These are phyloP conservation scores for Pyronema domesticum DNA, from an alignment of 495 filamentous ascomycete genomes.

Conservation along the genomic window DNA sequence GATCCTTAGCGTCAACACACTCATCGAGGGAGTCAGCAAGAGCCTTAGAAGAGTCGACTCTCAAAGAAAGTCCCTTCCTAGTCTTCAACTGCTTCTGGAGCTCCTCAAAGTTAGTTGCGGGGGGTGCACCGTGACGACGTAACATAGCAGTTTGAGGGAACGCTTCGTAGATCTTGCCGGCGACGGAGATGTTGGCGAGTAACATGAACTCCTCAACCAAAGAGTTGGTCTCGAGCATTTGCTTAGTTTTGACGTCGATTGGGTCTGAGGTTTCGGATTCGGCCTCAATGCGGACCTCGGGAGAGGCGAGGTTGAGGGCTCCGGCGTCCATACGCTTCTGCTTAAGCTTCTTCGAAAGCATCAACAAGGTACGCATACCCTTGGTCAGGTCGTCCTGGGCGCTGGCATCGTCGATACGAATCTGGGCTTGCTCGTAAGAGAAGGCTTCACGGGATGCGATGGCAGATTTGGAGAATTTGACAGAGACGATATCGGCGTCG, in stretches of 20 bases:
- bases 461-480: slow-evolving; percentile 85
- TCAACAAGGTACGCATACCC: slow-evolving; percentile 74
- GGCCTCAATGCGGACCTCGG: slow-evolving; percentile 83
- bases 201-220: slow-evolving; percentile 99
- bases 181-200: slow-evolving; percentile 89
- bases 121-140: slow-evolving; percentile 76
- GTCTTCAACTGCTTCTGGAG: slow-evolving; percentile 73
- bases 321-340: slow-evolving; percentile 93
- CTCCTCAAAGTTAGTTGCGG: slow-evolving; percentile 90
- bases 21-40: slow-evolving; percentile 77
- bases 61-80: slow-evolving; percentile 59
- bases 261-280: slow-evolving; percentile 93
- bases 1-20: slow-evolving; percentile 64
- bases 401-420: slow-evolving; percentile 64
- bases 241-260: slow-evolving; percentile 87
- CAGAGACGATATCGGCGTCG: slow-evolving; percentile 64
- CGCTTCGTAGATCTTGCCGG: slow-evolving; percentile 63
- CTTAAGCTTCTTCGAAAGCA: slow-evolving; percentile 81
- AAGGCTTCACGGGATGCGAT: slow-evolving; percentile 97
- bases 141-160: slow-evolving; percentile 93
- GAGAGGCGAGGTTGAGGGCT: slow-evolving; percentile 82
- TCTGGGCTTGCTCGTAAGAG: slow-evolving; percentile 88
- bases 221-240: slow-evolving; percentile 87
- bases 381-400: slow-evolving; percentile 74
- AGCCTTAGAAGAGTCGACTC: slow-evolving; percentile 68